Conservation (phyloP, 225 moss, liverwort and hornwort genomes). For the Sphagnum tenellum region DNA sequence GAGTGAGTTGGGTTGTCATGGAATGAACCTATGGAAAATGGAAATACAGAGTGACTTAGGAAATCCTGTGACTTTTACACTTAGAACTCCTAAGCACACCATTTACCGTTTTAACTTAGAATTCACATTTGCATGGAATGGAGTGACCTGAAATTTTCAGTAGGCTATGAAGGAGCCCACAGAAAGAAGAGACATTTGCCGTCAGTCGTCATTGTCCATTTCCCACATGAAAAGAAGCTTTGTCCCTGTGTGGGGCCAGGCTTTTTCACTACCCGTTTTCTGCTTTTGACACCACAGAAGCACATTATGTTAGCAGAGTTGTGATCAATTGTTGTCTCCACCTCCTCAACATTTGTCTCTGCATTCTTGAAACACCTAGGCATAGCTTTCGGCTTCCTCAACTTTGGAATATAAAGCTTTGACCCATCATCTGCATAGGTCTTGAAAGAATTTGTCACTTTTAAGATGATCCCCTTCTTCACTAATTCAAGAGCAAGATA, state of each 20-base stretch:
- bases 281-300: conserved; percentile 6
- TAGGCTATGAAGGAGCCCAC: conserved; percentile 1
- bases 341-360: background rate
- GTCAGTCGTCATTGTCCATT: conserved; percentile 7
- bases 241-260: conserved; percentile 7
- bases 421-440: conserved; percentile 9
- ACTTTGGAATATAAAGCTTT: conserved; percentile 4
- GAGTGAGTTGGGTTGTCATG: too few relatives aligned
- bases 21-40: too few relatives aligned
- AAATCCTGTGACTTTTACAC: too few relatives aligned
- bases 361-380: background rate
- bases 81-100: too few relatives aligned
- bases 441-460: conserved; percentile 25
- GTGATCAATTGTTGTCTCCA: too few relatives aligned
- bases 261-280: conserved; percentile 7
- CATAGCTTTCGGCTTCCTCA: background rate
- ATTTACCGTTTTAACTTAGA: too few relatives aligned
- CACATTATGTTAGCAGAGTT: background rate
- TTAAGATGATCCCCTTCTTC: conserved; percentile 9
- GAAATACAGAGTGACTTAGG: too few relatives aligned
- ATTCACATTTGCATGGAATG: too few relatives aligned
- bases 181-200: conserved; percentile 7
- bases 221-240: conserved; percentile 7
- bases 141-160: too few relatives aligned
- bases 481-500: conserved; percentile 30